These are phyloP conservation scores for Alternaria panax DNA, from an alignment of 2,329 filamentous ascomycete species.

Conservation along the genomic window DNA sequence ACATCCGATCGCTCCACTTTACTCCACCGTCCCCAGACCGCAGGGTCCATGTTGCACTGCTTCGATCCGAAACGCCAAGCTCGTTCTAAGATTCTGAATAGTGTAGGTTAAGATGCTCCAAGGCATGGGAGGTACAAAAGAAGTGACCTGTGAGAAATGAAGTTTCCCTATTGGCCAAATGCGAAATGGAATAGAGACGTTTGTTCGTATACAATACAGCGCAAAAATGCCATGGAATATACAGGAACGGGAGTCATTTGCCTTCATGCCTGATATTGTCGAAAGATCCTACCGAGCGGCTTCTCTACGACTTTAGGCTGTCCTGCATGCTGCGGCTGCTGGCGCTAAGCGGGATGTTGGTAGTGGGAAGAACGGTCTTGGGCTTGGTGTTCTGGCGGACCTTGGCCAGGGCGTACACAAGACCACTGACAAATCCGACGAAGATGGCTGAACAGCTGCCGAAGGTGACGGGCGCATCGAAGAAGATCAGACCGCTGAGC, in stretches of 20 bases:
- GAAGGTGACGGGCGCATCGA: constrained; percentile 90
- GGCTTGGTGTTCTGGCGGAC: constrained; percentile 76
- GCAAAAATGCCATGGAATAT: constrained; percentile 13
- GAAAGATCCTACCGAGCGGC: neutral
- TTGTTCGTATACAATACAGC: constrained; percentile 32
- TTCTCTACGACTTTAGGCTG: constrained; percentile 66
- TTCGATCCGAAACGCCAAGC: constrained; percentile 27
- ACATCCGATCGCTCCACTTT: constrained; percentile 7
- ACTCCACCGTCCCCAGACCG: constrained; percentile 11
- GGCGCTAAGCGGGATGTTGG: constrained; percentile 78
- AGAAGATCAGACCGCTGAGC: constrained; percentile 90
- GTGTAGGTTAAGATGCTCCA: constrained; percentile 20
- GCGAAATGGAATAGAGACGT: constrained; percentile 10
- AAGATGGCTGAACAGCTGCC: constrained; percentile 90
- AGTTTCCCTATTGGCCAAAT: constrained; percentile 15
- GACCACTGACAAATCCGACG: constrained; percentile 88
- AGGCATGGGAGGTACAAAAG: constrained; percentile 32
- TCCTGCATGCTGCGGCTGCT: constrained; percentile 92
- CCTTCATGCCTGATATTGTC: constrained; percentile 20
- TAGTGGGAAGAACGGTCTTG: constrained; percentile 71
- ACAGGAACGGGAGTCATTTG: constrained; percentile 19
- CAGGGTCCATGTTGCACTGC: constrained; percentile 1
- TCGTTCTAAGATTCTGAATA: constrained; percentile 32
- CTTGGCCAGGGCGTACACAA: constrained; percentile 89
- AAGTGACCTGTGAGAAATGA: constrained; percentile 24